Base-by-base conservation (phyloP, 208 protist genomes). In the Wallacemonas rigidus region DNA sequence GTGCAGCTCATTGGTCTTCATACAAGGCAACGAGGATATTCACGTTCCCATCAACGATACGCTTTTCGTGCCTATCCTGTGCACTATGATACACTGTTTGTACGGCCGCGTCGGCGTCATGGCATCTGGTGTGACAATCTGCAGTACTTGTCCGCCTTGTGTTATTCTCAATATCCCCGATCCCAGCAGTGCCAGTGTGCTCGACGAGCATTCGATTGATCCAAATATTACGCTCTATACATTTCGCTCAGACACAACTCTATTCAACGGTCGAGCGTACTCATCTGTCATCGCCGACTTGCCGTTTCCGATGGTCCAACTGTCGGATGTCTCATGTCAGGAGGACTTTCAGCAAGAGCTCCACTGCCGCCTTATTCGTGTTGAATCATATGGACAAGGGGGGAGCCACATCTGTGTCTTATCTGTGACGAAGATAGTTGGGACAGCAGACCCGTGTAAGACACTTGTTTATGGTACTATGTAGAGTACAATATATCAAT, bases 61-160 rank as follows among this genome's bases (percentile, higher is more conserved):
- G 41, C 56, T 67, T 43, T n/a, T 71, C 17, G 72, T 72, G 40
- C 80, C 80, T 9, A 70, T 85, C 44, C 55, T 85, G 12, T 69
- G 75, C 58, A 81, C 80, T 8, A 78, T 62, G 39, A 57, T 85
- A 47, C 75, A 81, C 45, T 69, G 69, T 50, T 12, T 69, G 38
- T 81, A 74, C 48, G 80, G 80, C 26, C 67, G 61, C 53, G 67
- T 85, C 36, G 80, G 72, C 14, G 39, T 85, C 17, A 50, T 82
- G 56, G 71, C 71, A n/a, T 71, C 70, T 67, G 74, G 67, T 17
- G 70, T 60, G 41, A 54, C 72, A 35, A 47, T 81, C 1, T 81
- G 76, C 68, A 79, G 71, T 74, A 60, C 68, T 45, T 41, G 51
- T 39, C 80, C 76, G 41, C 69, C 73, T 4, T 68, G 69, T 9